These are phyloP conservation scores for Arctostaphylos glauca DNA, from an alignment of 148 eudicot species.

Conservation along the genomic window DNA sequence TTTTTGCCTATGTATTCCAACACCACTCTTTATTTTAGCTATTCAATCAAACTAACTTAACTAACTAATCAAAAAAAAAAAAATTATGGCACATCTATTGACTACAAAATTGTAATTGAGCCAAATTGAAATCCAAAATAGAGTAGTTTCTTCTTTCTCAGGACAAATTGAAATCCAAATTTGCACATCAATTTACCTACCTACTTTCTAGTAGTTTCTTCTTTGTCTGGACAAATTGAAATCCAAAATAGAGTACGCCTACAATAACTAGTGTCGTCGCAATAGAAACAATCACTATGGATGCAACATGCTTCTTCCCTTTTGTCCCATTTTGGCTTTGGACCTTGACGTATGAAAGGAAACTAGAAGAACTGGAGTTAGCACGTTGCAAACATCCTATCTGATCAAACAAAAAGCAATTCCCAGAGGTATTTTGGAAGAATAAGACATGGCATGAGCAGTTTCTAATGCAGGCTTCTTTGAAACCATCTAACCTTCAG, in stretches of 20 bases:
- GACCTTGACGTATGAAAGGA: slow-evolving; percentile 17
- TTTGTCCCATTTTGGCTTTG: neutral
- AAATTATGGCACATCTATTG: too few relatives aligned
- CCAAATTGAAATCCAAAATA: too few relatives aligned
- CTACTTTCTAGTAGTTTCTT: slow-evolving; percentile 10
- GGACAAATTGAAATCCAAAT: slow-evolving; percentile 15
- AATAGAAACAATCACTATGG: slow-evolving; percentile 16
- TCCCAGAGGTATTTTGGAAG: neutral
- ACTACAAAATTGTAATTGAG: too few relatives aligned
- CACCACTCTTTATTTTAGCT: too few relatives aligned
- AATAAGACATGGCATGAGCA: slow-evolving; percentile 10
- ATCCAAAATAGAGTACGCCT: slow-evolving; percentile 16
- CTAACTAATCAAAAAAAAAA: too few relatives aligned
- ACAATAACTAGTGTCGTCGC: slow-evolving; percentile 10
- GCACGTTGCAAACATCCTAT: slow-evolving; percentile 26
- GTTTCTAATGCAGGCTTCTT: slow-evolving; percentile 11
- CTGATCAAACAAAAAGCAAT: slow-evolving; percentile 18
- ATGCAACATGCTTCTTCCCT: neutral
- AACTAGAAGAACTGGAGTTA: slow-evolving; percentile 4
- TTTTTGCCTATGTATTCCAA: too few relatives aligned
- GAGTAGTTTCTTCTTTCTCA: neutral
- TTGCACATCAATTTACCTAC: too few relatives aligned
- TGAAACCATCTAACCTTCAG: slow-evolving; percentile 8
- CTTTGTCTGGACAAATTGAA: slow-evolving; percentile 7
- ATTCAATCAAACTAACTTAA: too few relatives aligned